Percentiles rank a stretch among this genome's conserved stretches.
Evolutionary conservation across 2,329 filamentous ascomycete genomes (phyloP).

Genomic region (Paecilomyces sp.): DNA sequence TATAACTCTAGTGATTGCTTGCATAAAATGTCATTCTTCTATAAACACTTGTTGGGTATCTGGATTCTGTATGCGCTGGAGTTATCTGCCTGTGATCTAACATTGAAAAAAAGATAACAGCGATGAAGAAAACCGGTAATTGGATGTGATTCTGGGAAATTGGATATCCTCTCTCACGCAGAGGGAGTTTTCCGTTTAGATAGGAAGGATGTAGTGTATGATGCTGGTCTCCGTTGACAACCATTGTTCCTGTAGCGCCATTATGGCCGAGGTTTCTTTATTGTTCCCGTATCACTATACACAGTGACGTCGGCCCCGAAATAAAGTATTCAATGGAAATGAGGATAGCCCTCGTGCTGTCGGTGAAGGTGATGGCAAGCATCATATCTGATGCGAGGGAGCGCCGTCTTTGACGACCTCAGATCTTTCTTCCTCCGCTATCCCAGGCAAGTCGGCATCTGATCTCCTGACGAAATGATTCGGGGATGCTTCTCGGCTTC

Average conservation of each 20-base stretch:
- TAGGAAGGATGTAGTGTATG: not conserved
- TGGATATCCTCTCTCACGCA: not conserved
- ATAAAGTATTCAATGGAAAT: not conserved
- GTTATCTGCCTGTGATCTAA: not conserved
- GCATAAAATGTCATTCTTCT: not conserved
- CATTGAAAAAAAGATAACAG: not conserved
- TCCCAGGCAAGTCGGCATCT: not conserved
- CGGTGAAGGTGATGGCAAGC: not conserved
- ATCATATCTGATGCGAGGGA: not conserved
- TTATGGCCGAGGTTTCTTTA: too few relatives aligned
- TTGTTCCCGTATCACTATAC: too few relatives aligned
- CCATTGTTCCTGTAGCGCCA: too few relatives aligned
- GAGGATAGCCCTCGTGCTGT: not conserved
- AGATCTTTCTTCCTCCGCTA: not conserved
- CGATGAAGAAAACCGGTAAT: not conserved
- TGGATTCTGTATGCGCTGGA: not conserved
- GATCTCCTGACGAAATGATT: not conserved
- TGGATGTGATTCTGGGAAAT: not conserved
- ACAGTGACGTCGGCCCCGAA: too few relatives aligned
- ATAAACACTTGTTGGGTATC: not conserved
- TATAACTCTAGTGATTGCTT: too few relatives aligned
- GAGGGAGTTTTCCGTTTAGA: not conserved
- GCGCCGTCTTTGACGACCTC: not conserved
- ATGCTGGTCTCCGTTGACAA: not conserved
- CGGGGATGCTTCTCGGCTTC: not conserved